phyloP scores from a whole-genome alignment of 257 asterid genomes.

The Euphrasia confusa region DNA sequence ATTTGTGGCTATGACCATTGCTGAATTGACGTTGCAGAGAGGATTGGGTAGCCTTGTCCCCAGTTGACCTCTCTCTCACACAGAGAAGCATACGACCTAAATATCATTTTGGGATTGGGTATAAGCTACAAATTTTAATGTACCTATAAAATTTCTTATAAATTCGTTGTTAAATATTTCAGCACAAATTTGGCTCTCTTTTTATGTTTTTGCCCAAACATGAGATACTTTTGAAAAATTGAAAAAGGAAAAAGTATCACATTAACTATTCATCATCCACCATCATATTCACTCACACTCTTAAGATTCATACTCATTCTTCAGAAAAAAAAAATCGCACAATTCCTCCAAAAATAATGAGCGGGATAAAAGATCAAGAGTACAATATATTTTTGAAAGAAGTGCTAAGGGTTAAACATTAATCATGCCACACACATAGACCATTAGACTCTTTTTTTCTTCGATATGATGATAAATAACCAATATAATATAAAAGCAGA shows the following conservation, averaged over 20 bases:
- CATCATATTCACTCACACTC: slow-evolving; percentile 5
- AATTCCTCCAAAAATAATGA: not conserved
- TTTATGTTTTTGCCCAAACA: not conserved
- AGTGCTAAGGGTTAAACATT: not conserved
- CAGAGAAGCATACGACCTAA: slow-evolving; percentile 99
- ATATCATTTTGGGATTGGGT: not conserved
- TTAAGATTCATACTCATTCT: not conserved
- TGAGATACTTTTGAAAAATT: not conserved
- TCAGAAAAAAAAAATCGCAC: not conserved
- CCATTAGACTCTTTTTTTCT: not conserved
- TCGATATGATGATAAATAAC: not conserved
- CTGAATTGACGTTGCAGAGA: slow-evolving; percentile 95
- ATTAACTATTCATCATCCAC: not conserved
- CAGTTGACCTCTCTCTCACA: slow-evolving; percentile 83
- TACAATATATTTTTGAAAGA: not conserved
- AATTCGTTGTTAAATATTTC: not conserved
- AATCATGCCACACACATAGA: not conserved
- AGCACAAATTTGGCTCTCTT: not conserved
- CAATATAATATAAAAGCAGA: too few relatives aligned
- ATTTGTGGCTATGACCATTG: slow-evolving; percentile 80
- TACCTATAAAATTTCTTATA: not conserved
- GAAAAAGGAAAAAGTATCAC: not conserved
- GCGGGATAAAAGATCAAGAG: not conserved
- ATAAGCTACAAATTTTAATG: not conserved
- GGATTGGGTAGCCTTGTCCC: slow-evolving; percentile 66